Base-by-base conservation (phyloP, 2,329 filamentous ascomycete species). In the Pseudopithomyces chartarum region DNA sequence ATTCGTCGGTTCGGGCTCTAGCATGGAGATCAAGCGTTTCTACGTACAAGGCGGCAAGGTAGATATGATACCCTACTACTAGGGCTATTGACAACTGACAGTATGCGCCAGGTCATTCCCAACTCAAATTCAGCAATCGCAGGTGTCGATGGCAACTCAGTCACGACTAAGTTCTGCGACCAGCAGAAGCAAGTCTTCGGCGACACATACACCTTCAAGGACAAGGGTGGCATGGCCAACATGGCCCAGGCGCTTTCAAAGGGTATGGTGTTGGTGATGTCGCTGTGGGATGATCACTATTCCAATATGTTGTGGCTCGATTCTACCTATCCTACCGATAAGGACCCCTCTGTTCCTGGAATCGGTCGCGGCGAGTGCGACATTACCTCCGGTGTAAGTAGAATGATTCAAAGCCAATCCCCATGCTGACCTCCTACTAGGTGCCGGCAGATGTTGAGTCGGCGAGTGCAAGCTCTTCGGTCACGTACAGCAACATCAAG, bases 251-350 rank as follows among this genome's bases (percentile, higher is more conserved):
- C 84, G 15, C 73, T 89, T 23, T 67, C 70, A 2, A 61, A 80
- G 13, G 85, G 85, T 13, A 86, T 88, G 85, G 85, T 87, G 22
- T 80, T 89, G 12, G 85, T 87, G 56, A 81, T 90, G 79, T 81
- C 78, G 47, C 75, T 87, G 57, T 84, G 82, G 81, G 85, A 89
- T 68, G 88, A 90, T 73, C 84, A 90, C 75, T 76, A 84, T 62
- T 76, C 82, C 66, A 82, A 88, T 74, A 91, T 91, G 87, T 82
- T 88, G 66, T 91, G 89, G 89, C 83, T 91, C 60, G 88, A 91
- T 78, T 84, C 82, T 60, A 83, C 77, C 65, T 88, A 84, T 76
- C 87, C 87, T 17, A 76, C 78, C 42, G 67, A 75, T 53, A 68
- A 61, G 52, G 63, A 73, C 47, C 49, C 62, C 10, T 62, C 57